Evolutionary conservation across 352 stramenopile species (phyloP).

Genomic region (Phytopythium cucurbitacearum): DNA sequence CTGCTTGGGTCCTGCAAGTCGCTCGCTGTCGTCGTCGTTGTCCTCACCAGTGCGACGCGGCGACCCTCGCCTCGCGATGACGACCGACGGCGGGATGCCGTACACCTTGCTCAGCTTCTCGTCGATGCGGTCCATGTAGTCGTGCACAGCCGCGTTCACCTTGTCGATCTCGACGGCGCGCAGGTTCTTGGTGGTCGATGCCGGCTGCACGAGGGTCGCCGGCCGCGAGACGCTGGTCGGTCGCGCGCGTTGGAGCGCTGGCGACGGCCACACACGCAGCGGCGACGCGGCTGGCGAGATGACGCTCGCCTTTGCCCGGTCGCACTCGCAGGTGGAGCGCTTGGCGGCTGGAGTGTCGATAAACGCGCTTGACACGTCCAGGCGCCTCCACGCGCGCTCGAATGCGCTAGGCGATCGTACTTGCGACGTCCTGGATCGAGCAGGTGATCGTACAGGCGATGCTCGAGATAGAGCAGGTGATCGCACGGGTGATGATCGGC

Average conservation of each 20-base stretch:
- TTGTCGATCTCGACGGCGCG: slow-evolving; percentile 56
- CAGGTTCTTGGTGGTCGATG: slow-evolving; percentile 15
- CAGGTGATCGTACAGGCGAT: too few relatives aligned
- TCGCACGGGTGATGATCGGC: too few relatives aligned
- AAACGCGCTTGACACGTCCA: slow-evolving; percentile 30
- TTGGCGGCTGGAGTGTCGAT: slow-evolving; percentile 1
- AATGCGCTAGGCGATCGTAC: slow-evolving; percentile 4
- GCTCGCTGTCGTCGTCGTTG: too few relatives aligned
- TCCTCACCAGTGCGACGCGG: too few relatives aligned
- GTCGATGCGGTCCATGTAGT: slow-evolving; percentile 83
- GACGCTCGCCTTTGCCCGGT: neutral
- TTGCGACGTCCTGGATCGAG: too few relatives aligned
- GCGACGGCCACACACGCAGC: slow-evolving; percentile 3
- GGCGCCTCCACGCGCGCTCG: slow-evolving; percentile 30
- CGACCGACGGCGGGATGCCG: slow-evolving; percentile 52
- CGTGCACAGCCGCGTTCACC: slow-evolving; percentile 61
- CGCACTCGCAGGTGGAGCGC: too few relatives aligned
- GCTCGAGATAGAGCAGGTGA: too few relatives aligned
- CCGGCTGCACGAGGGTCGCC: neutral
- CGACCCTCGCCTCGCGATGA: slow-evolving; percentile 1
- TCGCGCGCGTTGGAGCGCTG: neutral
- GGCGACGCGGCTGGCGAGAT: neutral
- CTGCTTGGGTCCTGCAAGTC: too few relatives aligned
- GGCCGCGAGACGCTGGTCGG: slow-evolving; percentile 4
- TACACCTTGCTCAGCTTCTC: slow-evolving; percentile 80